Evolutionary conservation across 306 rosid species (phyloP).

Genomic region (Carpinus viminea): DNA sequence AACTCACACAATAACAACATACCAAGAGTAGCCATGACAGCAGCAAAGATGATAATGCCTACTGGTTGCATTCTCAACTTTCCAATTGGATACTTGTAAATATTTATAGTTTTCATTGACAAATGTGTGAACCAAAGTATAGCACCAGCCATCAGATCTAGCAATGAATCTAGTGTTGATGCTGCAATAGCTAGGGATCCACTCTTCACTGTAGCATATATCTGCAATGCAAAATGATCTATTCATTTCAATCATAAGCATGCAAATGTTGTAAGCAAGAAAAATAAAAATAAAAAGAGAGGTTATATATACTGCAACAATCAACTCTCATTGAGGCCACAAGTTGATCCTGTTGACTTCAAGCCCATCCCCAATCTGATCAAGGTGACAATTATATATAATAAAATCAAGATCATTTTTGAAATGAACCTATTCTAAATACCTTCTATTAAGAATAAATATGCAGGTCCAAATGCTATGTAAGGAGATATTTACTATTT

Average conservation of each 20-base stretch:
- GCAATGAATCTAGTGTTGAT: constrained; percentile 76
- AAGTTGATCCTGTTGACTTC: background rate
- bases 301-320: background rate
- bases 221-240: constrained; percentile 30
- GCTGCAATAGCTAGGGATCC: constrained; percentile 85
- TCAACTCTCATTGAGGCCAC: background rate
- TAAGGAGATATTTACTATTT: background rate
- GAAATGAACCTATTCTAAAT: too few relatives aligned
- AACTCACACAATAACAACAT: constrained; percentile 15
- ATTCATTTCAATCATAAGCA: too few relatives aligned
- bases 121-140: constrained; percentile 92
- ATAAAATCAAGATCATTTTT: too few relatives aligned
- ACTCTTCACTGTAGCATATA: constrained; percentile 65
- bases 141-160: constrained; percentile 89
- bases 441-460: too few relatives aligned
- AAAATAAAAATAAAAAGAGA: background rate
- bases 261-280: background rate
- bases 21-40: constrained; percentile 96
- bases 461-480: too few relatives aligned
- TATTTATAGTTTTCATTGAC: constrained; percentile 76
- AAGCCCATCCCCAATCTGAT: background rate
- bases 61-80: constrained; percentile 94
- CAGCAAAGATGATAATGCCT: constrained; percentile 96
- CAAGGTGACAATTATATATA: too few relatives aligned
- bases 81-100: constrained; percentile 80